Percentiles rank a stretch among this genome's conserved stretches.
Evolutionary conservation across 1,139 yeast species (phyloP).

Genomic region (Candida frijolesensis): DNA sequence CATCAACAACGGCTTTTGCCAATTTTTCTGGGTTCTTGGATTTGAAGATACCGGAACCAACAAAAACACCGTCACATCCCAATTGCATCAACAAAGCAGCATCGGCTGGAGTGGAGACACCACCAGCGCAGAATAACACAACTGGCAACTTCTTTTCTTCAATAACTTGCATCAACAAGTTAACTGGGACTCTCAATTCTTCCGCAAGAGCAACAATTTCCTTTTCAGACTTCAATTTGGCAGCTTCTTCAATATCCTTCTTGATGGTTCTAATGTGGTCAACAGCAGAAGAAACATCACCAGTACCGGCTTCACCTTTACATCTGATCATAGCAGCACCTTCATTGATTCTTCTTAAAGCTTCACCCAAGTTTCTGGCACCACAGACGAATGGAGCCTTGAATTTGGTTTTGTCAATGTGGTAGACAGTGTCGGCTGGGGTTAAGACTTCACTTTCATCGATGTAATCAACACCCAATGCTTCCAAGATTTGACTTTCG

Average conservation of each 20-base stretch:
- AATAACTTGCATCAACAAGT: conserved; percentile 52
- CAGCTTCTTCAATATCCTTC: conserved; percentile 54
- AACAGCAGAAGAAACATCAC: conserved; percentile 87
- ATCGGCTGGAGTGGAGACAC: conserved; percentile 88
- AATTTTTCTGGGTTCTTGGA: conserved; percentile 73
- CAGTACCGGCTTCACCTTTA: conserved; percentile 91
- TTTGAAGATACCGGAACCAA: conserved; percentile 88
- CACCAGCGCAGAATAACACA: conserved; percentile 90
- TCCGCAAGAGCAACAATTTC: conserved; percentile 54
- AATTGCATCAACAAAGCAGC: conserved; percentile 88
- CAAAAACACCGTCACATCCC: conserved; percentile 92
- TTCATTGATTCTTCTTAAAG: conserved; percentile 76
- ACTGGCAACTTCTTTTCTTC: conserved; percentile 73
- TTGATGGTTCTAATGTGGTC: conserved; percentile 67
- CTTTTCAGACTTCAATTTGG: conserved; percentile 40
- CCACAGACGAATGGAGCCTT: conserved; percentile 87
- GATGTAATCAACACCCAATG: conserved; percentile 75
- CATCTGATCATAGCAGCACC: conserved; percentile 91
- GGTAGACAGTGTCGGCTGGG: conserved; percentile 73
- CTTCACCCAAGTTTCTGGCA: conserved; percentile 82
- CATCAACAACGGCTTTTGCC: conserved; percentile 80
- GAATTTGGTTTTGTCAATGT: conserved; percentile 63
- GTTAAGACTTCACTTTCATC: conserved; percentile 87
- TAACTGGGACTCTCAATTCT: conserved; percentile 62
- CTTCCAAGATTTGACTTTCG: conserved; percentile 80